Conservation (phyloP, 306 rosid species). For the Malus sylvestris region DNA sequence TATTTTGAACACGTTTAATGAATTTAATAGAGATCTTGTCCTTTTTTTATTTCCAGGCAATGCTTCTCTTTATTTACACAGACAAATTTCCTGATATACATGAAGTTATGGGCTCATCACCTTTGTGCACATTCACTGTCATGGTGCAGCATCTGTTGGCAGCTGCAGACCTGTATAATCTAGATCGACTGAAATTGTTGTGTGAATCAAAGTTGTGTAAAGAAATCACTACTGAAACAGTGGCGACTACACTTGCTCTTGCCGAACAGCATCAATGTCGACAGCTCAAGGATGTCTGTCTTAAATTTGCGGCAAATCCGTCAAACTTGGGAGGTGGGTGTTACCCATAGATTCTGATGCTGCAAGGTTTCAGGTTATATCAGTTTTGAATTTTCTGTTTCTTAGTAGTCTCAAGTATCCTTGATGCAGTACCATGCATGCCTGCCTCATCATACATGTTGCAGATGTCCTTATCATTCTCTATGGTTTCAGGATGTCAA, state of each 20-base stretch:
- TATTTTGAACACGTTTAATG: constrained; percentile 9
- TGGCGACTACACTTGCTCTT: constrained; percentile 66
- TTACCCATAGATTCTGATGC: constrained; percentile 23
- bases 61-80: constrained; percentile 67
- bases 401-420: constrained; percentile 10
- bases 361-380: constrained; percentile 24
- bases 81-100: constrained; percentile 57
- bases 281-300: constrained; percentile 66
- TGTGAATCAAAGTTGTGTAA: constrained; percentile 71
- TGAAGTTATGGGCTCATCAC: constrained; percentile 52
- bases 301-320: constrained; percentile 64
- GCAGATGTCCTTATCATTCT: not conserved
- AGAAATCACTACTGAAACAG: constrained; percentile 57
- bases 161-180: constrained; percentile 72
- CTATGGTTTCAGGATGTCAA: constrained; percentile 1
- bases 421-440: constrained; percentile 6
- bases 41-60: constrained; percentile 44
- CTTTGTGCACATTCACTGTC: constrained; percentile 52
- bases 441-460: not conserved
- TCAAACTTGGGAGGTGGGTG: constrained; percentile 74
- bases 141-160: constrained; percentile 87
- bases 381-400: constrained; percentile 7
- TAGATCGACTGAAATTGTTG: constrained; percentile 62
- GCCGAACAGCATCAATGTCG: constrained; percentile 80
- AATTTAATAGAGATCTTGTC: constrained; percentile 7